Conservation (phyloP, 805 yeast genomes). For the Cyberlindnera maritima region DNA sequence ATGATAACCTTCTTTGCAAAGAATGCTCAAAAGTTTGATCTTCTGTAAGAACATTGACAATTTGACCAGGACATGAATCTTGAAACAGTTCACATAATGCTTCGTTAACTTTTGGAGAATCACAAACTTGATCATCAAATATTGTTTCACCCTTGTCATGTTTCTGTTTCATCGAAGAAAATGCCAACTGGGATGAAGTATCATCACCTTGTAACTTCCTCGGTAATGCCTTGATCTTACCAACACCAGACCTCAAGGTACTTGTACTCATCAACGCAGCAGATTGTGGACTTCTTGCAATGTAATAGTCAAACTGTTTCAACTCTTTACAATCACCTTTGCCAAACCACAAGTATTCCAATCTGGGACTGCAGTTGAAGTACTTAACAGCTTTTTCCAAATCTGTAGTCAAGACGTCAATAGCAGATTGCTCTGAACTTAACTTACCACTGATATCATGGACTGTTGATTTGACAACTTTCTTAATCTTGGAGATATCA, state of each 20-base stretch:
- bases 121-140: not conserved
- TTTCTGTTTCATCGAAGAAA: conserved; percentile 2
- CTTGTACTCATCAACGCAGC: conserved; percentile 12
- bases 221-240: conserved; percentile 25
- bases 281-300: conserved; percentile 6
- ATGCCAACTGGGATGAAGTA: conserved; percentile 4
- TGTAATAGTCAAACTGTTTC: conserved; percentile 23
- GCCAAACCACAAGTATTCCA: conserved; percentile 47
- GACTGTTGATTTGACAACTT: conserved; percentile 69
- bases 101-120: not conserved
- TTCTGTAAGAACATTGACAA: conserved; percentile 6
- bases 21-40: conserved; percentile 15
- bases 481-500: conserved; percentile 52
- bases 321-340: conserved; percentile 43
- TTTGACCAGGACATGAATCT: not conserved
- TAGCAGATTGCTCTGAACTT: conserved; percentile 32
- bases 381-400: conserved; percentile 29
- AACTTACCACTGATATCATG: conserved; percentile 55
- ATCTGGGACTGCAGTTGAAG: conserved; percentile 31
- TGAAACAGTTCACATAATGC: not conserved
- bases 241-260: conserved; percentile 27
- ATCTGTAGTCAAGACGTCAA: conserved; percentile 38
- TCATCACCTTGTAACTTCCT: conserved; percentile 24
- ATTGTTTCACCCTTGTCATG: conserved; percentile 1
- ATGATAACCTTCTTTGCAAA: conserved; percentile 35